Conservation (phyloP, 805 yeast species). For the Metschnikowia lunata region DNA sequence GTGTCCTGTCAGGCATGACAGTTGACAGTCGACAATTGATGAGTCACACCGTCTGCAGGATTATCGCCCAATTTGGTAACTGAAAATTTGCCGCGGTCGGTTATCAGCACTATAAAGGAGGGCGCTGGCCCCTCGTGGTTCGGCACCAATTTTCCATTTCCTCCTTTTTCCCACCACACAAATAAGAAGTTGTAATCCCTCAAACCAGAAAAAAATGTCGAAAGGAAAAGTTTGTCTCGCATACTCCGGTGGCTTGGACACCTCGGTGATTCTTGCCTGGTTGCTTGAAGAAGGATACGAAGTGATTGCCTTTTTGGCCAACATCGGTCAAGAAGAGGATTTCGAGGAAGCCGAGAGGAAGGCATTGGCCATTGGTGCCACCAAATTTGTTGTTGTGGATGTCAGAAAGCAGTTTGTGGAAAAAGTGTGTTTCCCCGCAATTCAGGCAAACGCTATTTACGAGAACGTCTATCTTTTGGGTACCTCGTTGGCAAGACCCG, state of each 20-base stretch:
- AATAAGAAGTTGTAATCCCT: not conserved
- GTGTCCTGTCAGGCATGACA: too few species aligned
- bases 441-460: slow-evolving; percentile 95
- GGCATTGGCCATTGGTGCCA: slow-evolving; percentile 95
- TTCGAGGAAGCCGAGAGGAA: slow-evolving; percentile 95
- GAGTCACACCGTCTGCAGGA: slow-evolving; percentile 15
- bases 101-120: slow-evolving; percentile 17
- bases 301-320: slow-evolving; percentile 96
- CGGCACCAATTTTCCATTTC: slow-evolving; percentile 2
- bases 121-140: slow-evolving; percentile 6
- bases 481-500: slow-evolving; percentile 98
- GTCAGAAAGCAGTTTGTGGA: slow-evolving; percentile 94
- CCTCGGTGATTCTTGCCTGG: slow-evolving; percentile 98
- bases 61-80: slow-evolving; percentile 13
- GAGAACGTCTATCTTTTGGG: slow-evolving; percentile 96
- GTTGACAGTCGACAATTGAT: not conserved
- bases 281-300: slow-evolving; percentile 96
- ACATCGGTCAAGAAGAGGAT: slow-evolving; percentile 99
- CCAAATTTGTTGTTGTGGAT: slow-evolving; percentile 90
- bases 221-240: slow-evolving; percentile 99
- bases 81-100: slow-evolving; percentile 20
- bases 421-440: slow-evolving; percentile 91
- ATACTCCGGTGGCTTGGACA: slow-evolving; percentile 98
- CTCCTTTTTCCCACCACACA: not conserved
- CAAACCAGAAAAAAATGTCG: slow-evolving; percentile 50